Evolutionary conservation across 2,329 filamentous ascomycete species (phyloP).

Genomic region (Ambrosiella cleistominuta): DNA sequence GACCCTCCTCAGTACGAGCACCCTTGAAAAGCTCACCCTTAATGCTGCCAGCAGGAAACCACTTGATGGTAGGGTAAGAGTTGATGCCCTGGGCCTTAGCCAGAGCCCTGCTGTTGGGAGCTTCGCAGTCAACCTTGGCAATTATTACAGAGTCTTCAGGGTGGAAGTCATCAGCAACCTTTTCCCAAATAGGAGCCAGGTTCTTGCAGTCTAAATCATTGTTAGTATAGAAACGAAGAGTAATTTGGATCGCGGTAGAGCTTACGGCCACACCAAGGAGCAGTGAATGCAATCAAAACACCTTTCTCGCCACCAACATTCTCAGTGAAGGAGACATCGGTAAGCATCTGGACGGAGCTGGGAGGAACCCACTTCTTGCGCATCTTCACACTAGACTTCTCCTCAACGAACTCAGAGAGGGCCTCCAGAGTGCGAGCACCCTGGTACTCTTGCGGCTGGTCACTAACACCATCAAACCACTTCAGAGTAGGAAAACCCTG

Average conservation of each 20-base stretch:
- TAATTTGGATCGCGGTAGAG: slow-evolving; percentile 17
- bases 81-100: slow-evolving; percentile 60
- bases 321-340: slow-evolving; percentile 59
- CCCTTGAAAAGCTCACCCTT: slow-evolving; percentile 55
- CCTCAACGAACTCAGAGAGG: slow-evolving; percentile 58
- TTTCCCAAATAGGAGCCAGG: slow-evolving; percentile 81
- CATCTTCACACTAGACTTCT: slow-evolving; percentile 72
- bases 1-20: slow-evolving; percentile 56
- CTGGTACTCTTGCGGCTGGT: slow-evolving; percentile 68
- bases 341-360: slow-evolving; percentile 64
- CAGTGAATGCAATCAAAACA: slow-evolving; percentile 90
- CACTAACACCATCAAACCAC: slow-evolving; percentile 91
- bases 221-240: not conserved
- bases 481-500: slow-evolving; percentile 95
- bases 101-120: slow-evolving; percentile 63
- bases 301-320: slow-evolving; percentile 71
- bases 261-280: slow-evolving; percentile 96
- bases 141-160: slow-evolving; percentile 65
- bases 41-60: slow-evolving; percentile 73
- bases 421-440: slow-evolving; percentile 78
- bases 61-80: slow-evolving; percentile 95
- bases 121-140: slow-evolving; percentile 91
- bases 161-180: slow-evolving; percentile 62
- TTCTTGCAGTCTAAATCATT: slow-evolving; percentile 70
- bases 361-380: slow-evolving; percentile 59